These are phyloP conservation scores for Ustilago trichophora DNA, from an alignment of 1,284 basidiomycete species.

Conservation along the genomic window DNA sequence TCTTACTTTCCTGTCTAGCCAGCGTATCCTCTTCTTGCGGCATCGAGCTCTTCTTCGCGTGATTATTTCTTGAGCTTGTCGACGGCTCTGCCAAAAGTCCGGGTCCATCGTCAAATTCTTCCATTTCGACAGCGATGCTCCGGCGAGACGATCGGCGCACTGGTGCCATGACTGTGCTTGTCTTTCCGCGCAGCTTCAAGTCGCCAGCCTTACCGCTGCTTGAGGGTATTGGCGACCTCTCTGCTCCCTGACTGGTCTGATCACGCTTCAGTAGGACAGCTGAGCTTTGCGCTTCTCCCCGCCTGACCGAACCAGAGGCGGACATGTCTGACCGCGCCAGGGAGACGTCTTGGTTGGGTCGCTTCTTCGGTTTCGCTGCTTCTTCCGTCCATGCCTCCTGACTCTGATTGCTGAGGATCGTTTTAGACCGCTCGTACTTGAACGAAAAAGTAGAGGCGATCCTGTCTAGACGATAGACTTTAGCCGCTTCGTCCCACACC, in stretches of 20 bases:
- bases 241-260: neutral
- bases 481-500: constrained; percentile 20
- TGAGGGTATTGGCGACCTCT: neutral
- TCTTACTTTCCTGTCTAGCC: neutral
- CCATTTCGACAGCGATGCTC: constrained; percentile 29
- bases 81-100: neutral
- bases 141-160: constrained; percentile 25
- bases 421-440: constrained; percentile 41
- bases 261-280: neutral
- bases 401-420: constrained; percentile 15
- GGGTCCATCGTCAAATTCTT: constrained; percentile 26
- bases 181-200: constrained; percentile 9
- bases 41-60: no score
- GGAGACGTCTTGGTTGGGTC: neutral
- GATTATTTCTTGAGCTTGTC: neutral
- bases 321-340: neutral
- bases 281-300: neutral
- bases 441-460: constrained; percentile 34
- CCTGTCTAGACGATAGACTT: constrained; percentile 21
- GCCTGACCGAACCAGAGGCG: neutral
- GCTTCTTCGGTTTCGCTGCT: constrained; percentile 5
- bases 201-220: constrained; percentile 1
- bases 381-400: constrained; percentile 9
- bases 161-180: constrained; percentile 4
- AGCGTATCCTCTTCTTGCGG: neutral